Base-by-base conservation (phyloP, 208 protist genomes). In the Herpetomonas tarakana region DNA sequence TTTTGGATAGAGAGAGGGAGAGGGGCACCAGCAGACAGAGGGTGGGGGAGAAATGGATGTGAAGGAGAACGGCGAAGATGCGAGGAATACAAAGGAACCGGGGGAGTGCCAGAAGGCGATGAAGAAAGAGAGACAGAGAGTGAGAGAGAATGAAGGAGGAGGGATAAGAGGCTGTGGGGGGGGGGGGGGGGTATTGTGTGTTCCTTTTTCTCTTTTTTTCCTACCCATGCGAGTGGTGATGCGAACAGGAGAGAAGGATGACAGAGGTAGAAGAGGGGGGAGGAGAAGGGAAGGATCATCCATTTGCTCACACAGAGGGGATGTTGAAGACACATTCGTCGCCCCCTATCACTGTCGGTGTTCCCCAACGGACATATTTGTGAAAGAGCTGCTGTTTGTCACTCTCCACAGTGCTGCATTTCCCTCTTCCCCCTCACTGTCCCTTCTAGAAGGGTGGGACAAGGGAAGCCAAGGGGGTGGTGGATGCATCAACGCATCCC, bases 121-220 rank as follows among this genome's bases (percentile, higher is more conserved):
- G 51, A 22, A 52, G 29, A 19, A 47, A 29, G 41, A 22, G 52
- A 41, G 14, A 41, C 9, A 41, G 38, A 58, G 53, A 58, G 25
- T 2, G 38, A 47, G 30, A n/a, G 14, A 24, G 52, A 41, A 35
- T 16, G 16, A 19, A 56, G 29, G 30, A 56, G 30, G 2, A 24
- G 19, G n/a, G n/a, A n/a, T n/a, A n/a, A n/a, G n/a, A n/a, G n/a
- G n/a, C n/a, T n/a, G n/a, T n/a, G n/a, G n/a, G n/a, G n/a, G n/a
- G n/a, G n/a, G n/a, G n/a, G n/a, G n/a, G n/a, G n/a, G n/a, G n/a
- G n/a, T n/a, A n/a, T n/a, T n/a, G n/a, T n/a, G n/a, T n/a, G n/a
- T n/a, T n/a, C n/a, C n/a, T n/a, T n/a, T n/a, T n/a, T n/a, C n/a
- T n/a, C n/a, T n/a, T n/a, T n/a, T n/a, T n/a, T n/a, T n/a, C n/a